These are phyloP conservation scores for Didymella exigua DNA, from an alignment of 2,329 filamentous ascomycete species.

Conservation along the genomic window DNA sequence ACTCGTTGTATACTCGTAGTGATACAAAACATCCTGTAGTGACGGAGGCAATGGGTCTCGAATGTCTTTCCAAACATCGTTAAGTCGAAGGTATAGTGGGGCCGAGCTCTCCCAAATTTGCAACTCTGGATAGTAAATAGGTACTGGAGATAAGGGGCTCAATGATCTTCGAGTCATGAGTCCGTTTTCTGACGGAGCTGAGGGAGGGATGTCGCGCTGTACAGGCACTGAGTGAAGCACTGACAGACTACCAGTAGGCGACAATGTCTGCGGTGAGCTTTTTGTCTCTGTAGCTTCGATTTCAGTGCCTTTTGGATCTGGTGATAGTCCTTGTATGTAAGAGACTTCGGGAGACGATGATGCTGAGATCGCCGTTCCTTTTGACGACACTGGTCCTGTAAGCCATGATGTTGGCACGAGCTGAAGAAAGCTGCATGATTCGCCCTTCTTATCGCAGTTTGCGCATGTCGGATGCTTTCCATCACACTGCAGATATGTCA, in stretches of 20 bases:
- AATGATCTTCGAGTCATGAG: not conserved
- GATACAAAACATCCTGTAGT: slow-evolving; percentile 37
- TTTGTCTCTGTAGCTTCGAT: not conserved
- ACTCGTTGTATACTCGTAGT: slow-evolving; percentile 44
- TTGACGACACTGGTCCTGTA: slow-evolving; percentile 11
- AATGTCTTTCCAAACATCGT: slow-evolving; percentile 39
- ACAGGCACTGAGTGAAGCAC: slow-evolving; percentile 8
- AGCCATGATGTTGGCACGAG: slow-evolving; percentile 42
- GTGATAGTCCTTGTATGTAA: slow-evolving; percentile 16
- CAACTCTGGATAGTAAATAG: slow-evolving; percentile 10
- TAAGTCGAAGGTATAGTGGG: slow-evolving; percentile 29
- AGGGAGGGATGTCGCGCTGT: slow-evolving; percentile 16
- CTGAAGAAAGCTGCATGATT: slow-evolving; percentile 42
- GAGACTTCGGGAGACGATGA: slow-evolving; percentile 9
- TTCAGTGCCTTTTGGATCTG: not conserved
- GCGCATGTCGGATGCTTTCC: slow-evolving; percentile 39
- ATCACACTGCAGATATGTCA: slow-evolving; percentile 40
- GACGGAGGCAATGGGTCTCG: slow-evolving; percentile 31
- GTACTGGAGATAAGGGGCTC: not conserved
- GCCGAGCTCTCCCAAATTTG: slow-evolving; percentile 17
- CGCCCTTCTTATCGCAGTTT: slow-evolving; percentile 41
- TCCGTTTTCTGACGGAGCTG: slow-evolving; percentile 9
- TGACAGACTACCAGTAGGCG: slow-evolving; percentile 8
- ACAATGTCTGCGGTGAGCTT: not conserved
- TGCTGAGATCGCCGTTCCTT: slow-evolving; percentile 11